Evolutionary conservation across 2,329 filamentous ascomycete genomes (phyloP), one percentile per base, ranked within the genome.

Genomic region (Sporothrix protearum): DNA sequence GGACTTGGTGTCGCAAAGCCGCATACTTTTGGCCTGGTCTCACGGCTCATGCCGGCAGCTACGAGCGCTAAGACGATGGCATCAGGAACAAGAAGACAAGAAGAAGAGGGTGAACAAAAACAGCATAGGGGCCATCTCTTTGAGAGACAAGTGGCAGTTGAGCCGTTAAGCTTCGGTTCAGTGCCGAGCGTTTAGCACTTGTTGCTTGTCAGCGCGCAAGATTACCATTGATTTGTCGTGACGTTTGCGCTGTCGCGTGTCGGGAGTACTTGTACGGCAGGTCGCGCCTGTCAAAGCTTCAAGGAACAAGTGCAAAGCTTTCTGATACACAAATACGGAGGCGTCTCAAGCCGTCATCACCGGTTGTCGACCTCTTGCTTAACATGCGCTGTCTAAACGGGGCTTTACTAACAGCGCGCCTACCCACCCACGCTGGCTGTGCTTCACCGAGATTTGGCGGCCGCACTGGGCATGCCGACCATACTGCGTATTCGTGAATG

Each of bases 41-140:
- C 39, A 39, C 28, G 45, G 64, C 64, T 53, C 30, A 30, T 68
- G 47, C 64, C 64, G 47, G 64, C 30, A 53, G 64, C 64, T 53
- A 64, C 22, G 36, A 42, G 36, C 45, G n/a, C 36, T 12, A 30
- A 33, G 14, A 49, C 14, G 5, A 49, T 25, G 10, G 63, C 42
- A 66, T 30, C 39, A 49, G 39, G 63, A 66, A 30, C 22, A 25
- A 66, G 39, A 47, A 36, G 39, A 42, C n/a, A n/a, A n/a, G 33
- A 36, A 36, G 8, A 64, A 64, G 14, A 10, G 36, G 33, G 14
- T 12, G 16, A 33, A 33, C 53, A 57, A 33, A 57, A 33, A 33
- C 53, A 57, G 33, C 28, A 57, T 57, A 57, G 53, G 33, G 53
- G 22, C 14, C 28, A 5, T 57, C 53, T 30, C 12, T 12, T 36